Percentiles rank a stretch among this genome's conserved stretches.
These are phyloP conservation scores for Trametes hirsuta DNA, from an alignment of 1,284 basidiomycete species.

Conservation along the genomic window DNA sequence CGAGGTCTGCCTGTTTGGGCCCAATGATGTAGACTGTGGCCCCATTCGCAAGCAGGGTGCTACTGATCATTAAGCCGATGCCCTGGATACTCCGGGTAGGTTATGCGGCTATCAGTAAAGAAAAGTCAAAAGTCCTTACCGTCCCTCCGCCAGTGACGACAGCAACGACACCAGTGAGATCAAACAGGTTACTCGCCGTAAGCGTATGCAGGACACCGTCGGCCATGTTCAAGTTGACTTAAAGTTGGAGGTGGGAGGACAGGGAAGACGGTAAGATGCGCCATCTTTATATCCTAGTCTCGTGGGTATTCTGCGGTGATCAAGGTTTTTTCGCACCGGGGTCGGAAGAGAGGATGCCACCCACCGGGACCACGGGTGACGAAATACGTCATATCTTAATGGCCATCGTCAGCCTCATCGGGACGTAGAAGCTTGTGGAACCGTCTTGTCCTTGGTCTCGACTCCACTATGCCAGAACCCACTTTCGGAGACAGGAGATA, in stretches of 20 bases:
- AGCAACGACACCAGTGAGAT: slow-evolving; percentile 48
- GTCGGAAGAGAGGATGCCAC: too few relatives aligned
- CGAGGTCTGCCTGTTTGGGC: slow-evolving; percentile 46
- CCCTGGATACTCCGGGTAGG: slow-evolving; percentile 35
- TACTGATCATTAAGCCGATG: slow-evolving; percentile 52
- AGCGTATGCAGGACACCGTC: slow-evolving; percentile 41
- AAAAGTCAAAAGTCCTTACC: slow-evolving; percentile 33
- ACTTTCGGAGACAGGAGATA: too few relatives aligned
- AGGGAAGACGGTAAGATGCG: not conserved
- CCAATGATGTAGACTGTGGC: slow-evolving; percentile 54
- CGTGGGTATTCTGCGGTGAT: too few relatives aligned
- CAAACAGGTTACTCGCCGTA: slow-evolving; percentile 45
- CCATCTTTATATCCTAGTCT: too few relatives aligned
- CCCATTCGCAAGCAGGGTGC: slow-evolving; percentile 51
- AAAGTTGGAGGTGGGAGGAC: not conserved
- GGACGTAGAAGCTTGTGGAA: too few relatives aligned
- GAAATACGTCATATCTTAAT: too few relatives aligned
- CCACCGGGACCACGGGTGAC: too few relatives aligned
- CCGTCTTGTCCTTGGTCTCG: too few relatives aligned
- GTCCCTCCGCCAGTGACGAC: slow-evolving; percentile 53
- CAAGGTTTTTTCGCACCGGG: too few relatives aligned
- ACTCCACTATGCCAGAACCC: too few relatives aligned
- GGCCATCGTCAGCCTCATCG: too few relatives aligned
- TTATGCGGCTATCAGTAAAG: too few relatives aligned
- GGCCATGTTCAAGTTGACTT: slow-evolving; percentile 35